Conservation (phyloP, 202 grass and related monocot species). For the Eragrostis tef region DNA sequence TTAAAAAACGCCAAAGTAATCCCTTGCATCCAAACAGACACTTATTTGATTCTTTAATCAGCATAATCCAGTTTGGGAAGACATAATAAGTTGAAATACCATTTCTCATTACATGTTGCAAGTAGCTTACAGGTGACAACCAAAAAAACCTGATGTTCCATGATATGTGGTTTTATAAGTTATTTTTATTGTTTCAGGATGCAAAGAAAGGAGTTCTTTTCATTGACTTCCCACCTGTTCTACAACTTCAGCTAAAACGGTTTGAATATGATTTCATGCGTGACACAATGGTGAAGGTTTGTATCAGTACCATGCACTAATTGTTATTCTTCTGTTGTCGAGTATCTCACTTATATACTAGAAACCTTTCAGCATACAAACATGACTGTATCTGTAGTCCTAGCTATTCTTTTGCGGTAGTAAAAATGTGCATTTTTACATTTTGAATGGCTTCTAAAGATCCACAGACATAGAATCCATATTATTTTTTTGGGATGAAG, state of each 20-base stretch:
- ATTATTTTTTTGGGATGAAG: too few relatives aligned
- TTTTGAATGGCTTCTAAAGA: not conserved
- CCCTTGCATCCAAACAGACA: not conserved
- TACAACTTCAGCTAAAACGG: constrained; percentile 94
- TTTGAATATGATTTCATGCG: constrained; percentile 99
- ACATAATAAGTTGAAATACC: constrained; percentile 12
- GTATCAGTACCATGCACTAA: constrained; percentile 45
- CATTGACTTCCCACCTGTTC: constrained; percentile 92
- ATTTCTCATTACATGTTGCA: not conserved
- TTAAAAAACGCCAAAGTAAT: not conserved
- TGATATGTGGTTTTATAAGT: constrained; percentile 30
- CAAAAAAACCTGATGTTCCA: not conserved
- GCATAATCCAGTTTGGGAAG: not conserved
- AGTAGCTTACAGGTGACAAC: constrained; percentile 2
- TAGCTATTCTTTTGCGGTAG: constrained; percentile 1
- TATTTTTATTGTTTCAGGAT: constrained; percentile 69
- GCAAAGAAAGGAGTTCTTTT: constrained; percentile 99
- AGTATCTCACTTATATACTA: constrained; percentile 23
- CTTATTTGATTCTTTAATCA: not conserved
- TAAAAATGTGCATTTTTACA: not conserved
- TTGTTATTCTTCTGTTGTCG: not conserved
- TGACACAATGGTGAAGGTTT: constrained; percentile 96
- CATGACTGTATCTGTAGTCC: constrained; percentile 9
- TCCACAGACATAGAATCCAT: not conserved
- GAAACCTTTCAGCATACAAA: not conserved